A percentile compares a stretch with the other conserved stretches of the same genome.
Conservation (phyloP, 495 filamentous ascomycete species). For the Penicillium pulvis region DNA sequence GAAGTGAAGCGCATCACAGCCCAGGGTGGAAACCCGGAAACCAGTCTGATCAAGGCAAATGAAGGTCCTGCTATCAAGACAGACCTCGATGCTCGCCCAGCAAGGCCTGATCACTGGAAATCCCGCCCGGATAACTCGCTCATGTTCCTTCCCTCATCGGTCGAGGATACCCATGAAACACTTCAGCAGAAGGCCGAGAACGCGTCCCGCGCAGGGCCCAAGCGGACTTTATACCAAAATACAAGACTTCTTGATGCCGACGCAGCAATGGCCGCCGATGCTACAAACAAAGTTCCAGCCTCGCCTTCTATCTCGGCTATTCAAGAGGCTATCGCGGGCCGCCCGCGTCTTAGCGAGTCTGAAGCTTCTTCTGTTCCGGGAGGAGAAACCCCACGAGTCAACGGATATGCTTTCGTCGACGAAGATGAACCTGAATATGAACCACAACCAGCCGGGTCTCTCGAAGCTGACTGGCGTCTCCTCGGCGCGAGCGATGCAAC, state of each 20-base stretch:
- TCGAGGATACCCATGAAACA: conserved; percentile 70
- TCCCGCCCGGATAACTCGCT: conserved; percentile 74
- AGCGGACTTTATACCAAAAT: conserved; percentile 78
- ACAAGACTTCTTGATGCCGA: conserved; percentile 62
- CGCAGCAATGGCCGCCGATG: conserved; percentile 33
- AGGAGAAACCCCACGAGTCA: conserved; percentile 84
- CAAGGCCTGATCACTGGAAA: conserved; percentile 78
- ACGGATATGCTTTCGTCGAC: conserved; percentile 93
- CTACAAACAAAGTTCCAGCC: conserved; percentile 50
- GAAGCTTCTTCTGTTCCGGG: conserved; percentile 58
- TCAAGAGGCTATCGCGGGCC: conserved; percentile 82
- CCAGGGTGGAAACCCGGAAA: conserved; percentile 47
- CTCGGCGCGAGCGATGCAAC: conserved; percentile 63
- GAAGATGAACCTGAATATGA: conserved; percentile 71
- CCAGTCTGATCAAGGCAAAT: conserved; percentile 25
- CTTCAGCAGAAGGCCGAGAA: conserved; percentile 65
- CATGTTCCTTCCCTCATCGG: conserved; percentile 76
- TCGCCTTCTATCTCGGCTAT: conserved; percentile 87
- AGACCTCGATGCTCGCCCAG: conserved; percentile 66
- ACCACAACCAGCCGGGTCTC: conserved; percentile 35
- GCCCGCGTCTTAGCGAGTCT: conserved; percentile 60
- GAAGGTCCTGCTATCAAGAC: conserved; percentile 56
- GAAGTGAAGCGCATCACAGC: conserved; percentile 62
- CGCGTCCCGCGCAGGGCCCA: conserved; percentile 73
- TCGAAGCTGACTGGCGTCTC: conserved; percentile 33